Evolutionary conservation across 179 eudicot genomes (phyloP).

Genomic region (Corrigiola litoralis): DNA sequence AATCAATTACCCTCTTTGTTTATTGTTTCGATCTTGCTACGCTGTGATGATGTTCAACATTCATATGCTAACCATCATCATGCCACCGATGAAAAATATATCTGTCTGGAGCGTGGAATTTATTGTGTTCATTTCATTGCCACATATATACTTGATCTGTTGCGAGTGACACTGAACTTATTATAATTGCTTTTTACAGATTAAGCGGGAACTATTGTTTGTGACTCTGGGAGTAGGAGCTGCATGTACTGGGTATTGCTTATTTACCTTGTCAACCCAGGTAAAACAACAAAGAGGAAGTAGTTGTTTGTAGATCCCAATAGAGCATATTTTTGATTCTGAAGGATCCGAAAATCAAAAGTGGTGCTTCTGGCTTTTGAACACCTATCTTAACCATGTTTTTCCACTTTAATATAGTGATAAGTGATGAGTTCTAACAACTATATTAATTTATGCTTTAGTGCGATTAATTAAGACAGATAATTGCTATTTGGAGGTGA

Average conservation of each 20-base stretch:
- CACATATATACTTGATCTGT: not conserved
- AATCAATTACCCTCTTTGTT: too few relatives aligned
- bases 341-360: not conserved
- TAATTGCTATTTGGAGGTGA: not conserved
- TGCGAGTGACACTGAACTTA: slow-evolving; percentile 4
- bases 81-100: too few relatives aligned
- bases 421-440: not conserved
- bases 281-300: slow-evolving; percentile 26
- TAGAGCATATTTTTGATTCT: not conserved
- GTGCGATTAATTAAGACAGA: not conserved
- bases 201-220: slow-evolving; percentile 79
- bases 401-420: not conserved
- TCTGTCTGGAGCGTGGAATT: too few relatives aligned
- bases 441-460: not conserved
- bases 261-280: slow-evolving; percentile 67
- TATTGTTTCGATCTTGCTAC: too few relatives aligned
- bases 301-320: not conserved
- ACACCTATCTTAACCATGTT: not conserved
- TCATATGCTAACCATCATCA: too few relatives aligned
- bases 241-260: slow-evolving; percentile 82
- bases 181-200: slow-evolving; percentile 49
- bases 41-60: too few relatives aligned
- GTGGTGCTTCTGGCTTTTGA: not conserved
- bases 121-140: too few relatives aligned
- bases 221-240: slow-evolving; percentile 79